Base-by-base conservation (phyloP, 2,329 filamentous ascomycete species). In the Phyllosticta citrichinensis region DNA sequence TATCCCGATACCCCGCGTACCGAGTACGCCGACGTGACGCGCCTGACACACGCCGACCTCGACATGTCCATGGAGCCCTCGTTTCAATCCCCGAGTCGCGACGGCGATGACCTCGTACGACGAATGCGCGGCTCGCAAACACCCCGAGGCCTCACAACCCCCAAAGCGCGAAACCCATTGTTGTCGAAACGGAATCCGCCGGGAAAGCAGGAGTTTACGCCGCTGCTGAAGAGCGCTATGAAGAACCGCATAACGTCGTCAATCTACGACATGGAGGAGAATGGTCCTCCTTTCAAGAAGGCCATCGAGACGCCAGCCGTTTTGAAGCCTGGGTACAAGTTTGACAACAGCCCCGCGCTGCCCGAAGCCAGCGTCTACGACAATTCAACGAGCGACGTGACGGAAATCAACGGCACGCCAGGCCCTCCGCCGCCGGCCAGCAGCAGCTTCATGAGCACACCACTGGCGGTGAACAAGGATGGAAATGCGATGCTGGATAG, bases 51-150 rank as follows among this genome's bases (percentile, higher is more conserved):
- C 75, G 70, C 69, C 50, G 87, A 91, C 70, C 85, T 95, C 70
- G 91, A 95, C 68, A 86, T 93, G 66, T 95, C 91, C 58, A 87
- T 91, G 68, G 91, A 95, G 71, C 86, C 89, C 62, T 94, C 93
- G 0, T 96, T 97, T 67, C 84, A 87, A 61, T 91, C 89, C 30
- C 92, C 88, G 24, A 83, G 81, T 27, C 92, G 89, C 74, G 84
- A 87, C 70, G 74, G 57, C 51, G 84, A 86, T 68, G 89, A 94
- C 67, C 77, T 97, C 24, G 77, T 95, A 55, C 85, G 87, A 64
- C 85, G 89, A 65, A 81, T 94, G 69, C 85, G 85, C 66, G 66
- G 68, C 20, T 67, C 53, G 30, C 61, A 35, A 53, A 63, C 40
- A 22, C 59, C 73, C 55, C 76, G 81, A 67, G 86, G 76, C 70